phyloP scores from a whole-genome alignment of 1,284 basidiomycete genomes.

The Cystobasidium slooffiae region DNA sequence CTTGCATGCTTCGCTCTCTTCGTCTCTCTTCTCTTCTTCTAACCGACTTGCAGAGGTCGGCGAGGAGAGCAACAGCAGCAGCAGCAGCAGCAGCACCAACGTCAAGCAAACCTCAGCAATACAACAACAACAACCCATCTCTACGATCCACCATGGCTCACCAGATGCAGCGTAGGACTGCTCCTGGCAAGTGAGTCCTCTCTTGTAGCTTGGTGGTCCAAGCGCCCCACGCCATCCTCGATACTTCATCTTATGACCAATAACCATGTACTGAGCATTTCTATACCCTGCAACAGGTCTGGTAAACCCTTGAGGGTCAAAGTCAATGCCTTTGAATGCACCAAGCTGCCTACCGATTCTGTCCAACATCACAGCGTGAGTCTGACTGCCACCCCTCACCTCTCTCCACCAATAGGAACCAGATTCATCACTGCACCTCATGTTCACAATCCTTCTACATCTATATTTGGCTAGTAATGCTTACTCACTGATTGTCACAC shows the following conservation, averaged over 20 bases:
- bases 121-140: neutral
- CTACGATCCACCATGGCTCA: slow-evolving; percentile 2
- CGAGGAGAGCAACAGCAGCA: neutral
- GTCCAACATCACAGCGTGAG: slow-evolving; percentile 17
- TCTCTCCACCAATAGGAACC: neutral
- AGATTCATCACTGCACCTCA: neutral
- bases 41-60: neutral
- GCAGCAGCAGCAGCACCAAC: neutral
- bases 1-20: neutral
- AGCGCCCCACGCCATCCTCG: neutral
- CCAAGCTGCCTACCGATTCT: neutral
- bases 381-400: neutral
- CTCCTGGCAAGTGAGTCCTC: slow-evolving; percentile 15
- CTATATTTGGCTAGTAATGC: neutral
- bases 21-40: neutral
- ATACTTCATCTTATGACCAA: neutral
- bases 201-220: slow-evolving; percentile 5
- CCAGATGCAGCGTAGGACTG: slow-evolving; percentile 7
- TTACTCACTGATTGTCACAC: neutral
- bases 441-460: neutral
- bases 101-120: neutral
- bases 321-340: slow-evolving; percentile 11
- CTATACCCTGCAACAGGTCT: neutral
- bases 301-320: slow-evolving; percentile 1
- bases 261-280: neutral